Evolutionary conservation across 805 yeast species (phyloP).

Genomic region (Metschnikowia hibisci): DNA sequence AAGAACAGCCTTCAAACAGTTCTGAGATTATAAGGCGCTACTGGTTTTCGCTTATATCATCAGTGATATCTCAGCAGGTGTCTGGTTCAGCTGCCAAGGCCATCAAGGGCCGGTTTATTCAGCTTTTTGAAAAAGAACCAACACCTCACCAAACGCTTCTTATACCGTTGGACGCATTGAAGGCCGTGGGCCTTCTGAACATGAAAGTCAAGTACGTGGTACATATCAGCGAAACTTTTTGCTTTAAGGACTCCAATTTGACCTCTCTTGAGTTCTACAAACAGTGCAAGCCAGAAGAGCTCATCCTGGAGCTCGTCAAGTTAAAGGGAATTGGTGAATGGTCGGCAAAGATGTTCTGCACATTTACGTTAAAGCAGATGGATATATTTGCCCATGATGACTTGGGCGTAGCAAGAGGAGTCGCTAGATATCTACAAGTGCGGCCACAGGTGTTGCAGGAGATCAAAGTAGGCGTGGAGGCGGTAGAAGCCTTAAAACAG

Average conservation of each 20-base stretch:
- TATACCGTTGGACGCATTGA: slow-evolving; percentile 43
- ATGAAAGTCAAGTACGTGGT: slow-evolving; percentile 63
- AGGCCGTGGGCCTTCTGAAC: slow-evolving; percentile 64
- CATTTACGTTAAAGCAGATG: slow-evolving; percentile 61
- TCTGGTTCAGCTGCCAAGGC: slow-evolving; percentile 78
- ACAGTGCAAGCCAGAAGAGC: slow-evolving; percentile 38
- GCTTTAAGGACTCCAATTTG: slow-evolving; percentile 33
- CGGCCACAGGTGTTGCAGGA: slow-evolving; percentile 48
- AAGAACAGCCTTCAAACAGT: slow-evolving; percentile 2
- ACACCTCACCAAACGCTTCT: slow-evolving; percentile 46
- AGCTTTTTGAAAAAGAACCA: slow-evolving; percentile 41
- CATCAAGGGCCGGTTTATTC: slow-evolving; percentile 47
- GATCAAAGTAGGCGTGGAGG: slow-evolving; percentile 33
- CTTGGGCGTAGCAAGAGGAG: slow-evolving; percentile 81
- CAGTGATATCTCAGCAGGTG: slow-evolving; percentile 68
- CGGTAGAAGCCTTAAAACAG: slow-evolving; percentile 31
- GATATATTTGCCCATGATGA: slow-evolving; percentile 78
- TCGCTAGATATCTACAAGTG: slow-evolving; percentile 55
- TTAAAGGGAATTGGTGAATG: slow-evolving; percentile 78
- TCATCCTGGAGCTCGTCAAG: slow-evolving; percentile 45
- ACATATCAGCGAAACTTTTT: slow-evolving; percentile 51
- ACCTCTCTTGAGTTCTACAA: slow-evolving; percentile 35
- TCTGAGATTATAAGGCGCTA: slow-evolving; percentile 24
- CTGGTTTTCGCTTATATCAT: slow-evolving; percentile 35
- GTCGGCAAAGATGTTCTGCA: slow-evolving; percentile 85